Evolutionary conservation across 768 basidiomycete species (phyloP).

Genomic region (Boletus subcaerulescens): DNA sequence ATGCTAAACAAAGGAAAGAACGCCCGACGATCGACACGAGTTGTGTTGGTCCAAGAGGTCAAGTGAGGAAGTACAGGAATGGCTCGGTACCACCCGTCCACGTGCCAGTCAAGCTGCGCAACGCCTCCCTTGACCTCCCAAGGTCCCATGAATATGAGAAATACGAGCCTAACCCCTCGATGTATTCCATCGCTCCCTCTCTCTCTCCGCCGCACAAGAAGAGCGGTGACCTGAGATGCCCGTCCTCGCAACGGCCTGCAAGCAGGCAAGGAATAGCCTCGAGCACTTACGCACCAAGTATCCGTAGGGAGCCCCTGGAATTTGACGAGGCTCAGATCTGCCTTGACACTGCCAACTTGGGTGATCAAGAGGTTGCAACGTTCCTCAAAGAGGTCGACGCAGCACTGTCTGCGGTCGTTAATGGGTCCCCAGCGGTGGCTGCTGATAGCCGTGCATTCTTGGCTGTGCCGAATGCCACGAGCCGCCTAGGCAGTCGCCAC

Average conservation of each 20-base stretch:
- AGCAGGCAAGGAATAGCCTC: slow-evolving; percentile 25
- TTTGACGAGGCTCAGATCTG: slow-evolving; percentile 31
- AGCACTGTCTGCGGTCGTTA: slow-evolving; percentile 24
- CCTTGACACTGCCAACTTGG: slow-evolving; percentile 29
- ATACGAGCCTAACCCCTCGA: slow-evolving; percentile 28
- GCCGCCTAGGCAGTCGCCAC: slow-evolving; percentile 24
- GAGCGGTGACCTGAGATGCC: slow-evolving; percentile 18
- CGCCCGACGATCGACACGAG: slow-evolving; percentile 33
- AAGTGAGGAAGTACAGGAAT: slow-evolving; percentile 31
- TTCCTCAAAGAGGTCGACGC: slow-evolving; percentile 32
- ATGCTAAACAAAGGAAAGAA: slow-evolving; percentile 26
- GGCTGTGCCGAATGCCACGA: slow-evolving; percentile 26
- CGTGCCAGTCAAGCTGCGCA: slow-evolving; percentile 28
- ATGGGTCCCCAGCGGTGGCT: slow-evolving; percentile 26
- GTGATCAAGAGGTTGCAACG: slow-evolving; percentile 31
- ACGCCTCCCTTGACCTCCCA: slow-evolving; percentile 31
- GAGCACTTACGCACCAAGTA: slow-evolving; percentile 25
- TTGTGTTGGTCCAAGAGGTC: slow-evolving; percentile 30
- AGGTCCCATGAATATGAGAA: slow-evolving; percentile 22
- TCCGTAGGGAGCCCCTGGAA: slow-evolving; percentile 29
- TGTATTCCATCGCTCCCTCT: slow-evolving; percentile 32
- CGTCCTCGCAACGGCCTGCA: slow-evolving; percentile 25
- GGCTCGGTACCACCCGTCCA: slow-evolving; percentile 32
- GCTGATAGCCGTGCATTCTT: slow-evolving; percentile 31
- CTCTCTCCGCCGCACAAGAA: slow-evolving; percentile 25